phyloP scores from a whole-genome alignment of 805 yeast species.

The Nakazawaea populi region DNA sequence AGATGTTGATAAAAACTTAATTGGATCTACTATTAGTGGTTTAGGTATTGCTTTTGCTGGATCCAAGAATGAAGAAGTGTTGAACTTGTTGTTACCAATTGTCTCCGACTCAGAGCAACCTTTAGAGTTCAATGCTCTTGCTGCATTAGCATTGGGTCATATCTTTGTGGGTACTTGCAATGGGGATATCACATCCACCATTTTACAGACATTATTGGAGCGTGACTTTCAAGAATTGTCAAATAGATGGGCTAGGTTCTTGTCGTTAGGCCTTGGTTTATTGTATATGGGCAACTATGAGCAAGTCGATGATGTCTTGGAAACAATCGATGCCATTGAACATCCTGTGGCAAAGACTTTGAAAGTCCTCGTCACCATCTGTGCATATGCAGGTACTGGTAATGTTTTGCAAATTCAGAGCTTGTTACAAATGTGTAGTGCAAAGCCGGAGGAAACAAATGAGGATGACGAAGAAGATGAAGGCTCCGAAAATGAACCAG shows the following conservation, averaged over 20 bases:
- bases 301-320: constrained; percentile 89
- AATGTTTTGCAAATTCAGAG: constrained; percentile 93
- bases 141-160: constrained; percentile 90
- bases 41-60: constrained; percentile 95
- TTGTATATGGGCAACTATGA: constrained; percentile 92
- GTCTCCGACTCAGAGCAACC: constrained; percentile 72
- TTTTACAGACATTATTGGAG: constrained; percentile 84
- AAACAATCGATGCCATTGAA: constrained; percentile 90
- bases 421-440: constrained; percentile 80
- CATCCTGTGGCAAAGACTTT: constrained; percentile 89
- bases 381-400: constrained; percentile 97
- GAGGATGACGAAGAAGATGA: constrained; percentile 50
- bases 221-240: constrained; percentile 72
- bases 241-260: constrained; percentile 82
- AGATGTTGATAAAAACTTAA: constrained; percentile 52
- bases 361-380: constrained; percentile 82
- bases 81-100: constrained; percentile 71
- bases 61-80: constrained; percentile 78
- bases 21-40: constrained; percentile 83
- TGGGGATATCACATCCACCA: constrained; percentile 90
- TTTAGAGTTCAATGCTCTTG: constrained; percentile 75
- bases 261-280: constrained; percentile 88
- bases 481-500: constrained; percentile 35
- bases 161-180: constrained; percentile 93
- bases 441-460: constrained; percentile 51